A percentile compares a stretch with the other conserved stretches of the same genome.
These are phyloP conservation scores for Neocallimastix lanati DNA, from an alignment of 192 early-diverging fungal species.

Conservation along the genomic window DNA sequence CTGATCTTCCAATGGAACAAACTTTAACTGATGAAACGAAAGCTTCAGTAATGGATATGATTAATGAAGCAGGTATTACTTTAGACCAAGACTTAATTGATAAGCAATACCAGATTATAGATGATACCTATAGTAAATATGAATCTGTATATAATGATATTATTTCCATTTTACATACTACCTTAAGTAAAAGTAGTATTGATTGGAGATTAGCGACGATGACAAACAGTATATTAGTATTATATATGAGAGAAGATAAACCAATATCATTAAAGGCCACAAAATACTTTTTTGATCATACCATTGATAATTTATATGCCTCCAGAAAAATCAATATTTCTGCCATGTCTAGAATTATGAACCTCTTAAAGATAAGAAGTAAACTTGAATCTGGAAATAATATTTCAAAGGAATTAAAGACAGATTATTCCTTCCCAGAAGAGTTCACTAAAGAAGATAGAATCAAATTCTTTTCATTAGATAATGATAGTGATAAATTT, in stretches of 20 bases:
- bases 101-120: constrained; percentile 10
- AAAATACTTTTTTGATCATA: background rate
- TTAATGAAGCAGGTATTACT: background rate
- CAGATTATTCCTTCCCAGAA: background rate
- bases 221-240: constrained; percentile 60
- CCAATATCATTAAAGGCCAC: constrained; percentile 9
- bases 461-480: background rate
- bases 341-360: background rate
- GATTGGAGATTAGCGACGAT: constrained; percentile 75
- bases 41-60: constrained; percentile 2
- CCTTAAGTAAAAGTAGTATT: constrained; percentile 28
- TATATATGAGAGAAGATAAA: constrained; percentile 38
- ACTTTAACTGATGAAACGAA: constrained; percentile 10
- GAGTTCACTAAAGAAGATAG: background rate
- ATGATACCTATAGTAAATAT: constrained; percentile 11
- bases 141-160: background rate
- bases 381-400: background rate
- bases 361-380: background rate
- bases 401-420: background rate
- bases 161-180: background rate
- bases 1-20: constrained; percentile 23
- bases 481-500: background rate
- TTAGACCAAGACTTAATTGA: constrained; percentile 1
- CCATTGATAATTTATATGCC: background rate
- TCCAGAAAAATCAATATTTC: background rate